Conservation (phyloP, 2,329 filamentous ascomycete genomes). For the Calonectria montana region DNA sequence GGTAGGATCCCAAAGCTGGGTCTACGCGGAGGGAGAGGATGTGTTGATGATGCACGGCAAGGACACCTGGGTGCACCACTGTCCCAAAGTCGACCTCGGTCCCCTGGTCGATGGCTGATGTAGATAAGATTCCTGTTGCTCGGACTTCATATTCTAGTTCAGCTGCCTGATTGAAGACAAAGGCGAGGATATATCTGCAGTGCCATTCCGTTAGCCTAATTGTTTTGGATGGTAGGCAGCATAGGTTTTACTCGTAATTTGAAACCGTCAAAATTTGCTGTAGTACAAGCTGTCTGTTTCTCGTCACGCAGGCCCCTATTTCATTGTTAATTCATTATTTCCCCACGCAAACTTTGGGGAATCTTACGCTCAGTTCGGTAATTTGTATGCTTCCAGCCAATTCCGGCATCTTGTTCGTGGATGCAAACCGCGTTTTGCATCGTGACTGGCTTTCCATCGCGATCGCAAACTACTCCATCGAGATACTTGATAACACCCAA, state of each 20-base stretch:
- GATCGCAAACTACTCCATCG: conserved; percentile 5
- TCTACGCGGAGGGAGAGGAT: conserved; percentile 77
- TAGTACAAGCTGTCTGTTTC: conserved; percentile 67
- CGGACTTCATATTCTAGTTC: conserved; percentile 18
- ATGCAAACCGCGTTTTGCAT: conserved; percentile 25
- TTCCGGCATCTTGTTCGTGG: conserved; percentile 26
- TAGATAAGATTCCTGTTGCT: conserved; percentile 30
- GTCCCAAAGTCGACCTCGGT: conserved; percentile 31
- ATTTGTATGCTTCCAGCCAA: conserved; percentile 31
- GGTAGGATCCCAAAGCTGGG: conserved; percentile 47
- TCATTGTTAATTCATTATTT: background rate
- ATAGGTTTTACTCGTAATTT: conserved; percentile 59
- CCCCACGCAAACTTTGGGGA: background rate
- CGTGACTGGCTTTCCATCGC: conserved; percentile 2
- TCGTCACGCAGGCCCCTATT: conserved; percentile 61
- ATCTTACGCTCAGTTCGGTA: conserved; percentile 16
- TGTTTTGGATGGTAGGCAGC: too few species aligned
- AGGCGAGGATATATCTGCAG: conserved; percentile 22
- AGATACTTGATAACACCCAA: conserved; percentile 66
- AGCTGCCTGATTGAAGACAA: conserved; percentile 23
- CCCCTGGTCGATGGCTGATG: conserved; percentile 6
- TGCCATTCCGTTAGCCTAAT: background rate
- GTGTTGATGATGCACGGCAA: conserved; percentile 72
- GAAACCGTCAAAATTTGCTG: conserved; percentile 72
- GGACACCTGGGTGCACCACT: conserved; percentile 19